Conservation (phyloP, 73 alveolate species). For the Paraurostyla sp. region DNA sequence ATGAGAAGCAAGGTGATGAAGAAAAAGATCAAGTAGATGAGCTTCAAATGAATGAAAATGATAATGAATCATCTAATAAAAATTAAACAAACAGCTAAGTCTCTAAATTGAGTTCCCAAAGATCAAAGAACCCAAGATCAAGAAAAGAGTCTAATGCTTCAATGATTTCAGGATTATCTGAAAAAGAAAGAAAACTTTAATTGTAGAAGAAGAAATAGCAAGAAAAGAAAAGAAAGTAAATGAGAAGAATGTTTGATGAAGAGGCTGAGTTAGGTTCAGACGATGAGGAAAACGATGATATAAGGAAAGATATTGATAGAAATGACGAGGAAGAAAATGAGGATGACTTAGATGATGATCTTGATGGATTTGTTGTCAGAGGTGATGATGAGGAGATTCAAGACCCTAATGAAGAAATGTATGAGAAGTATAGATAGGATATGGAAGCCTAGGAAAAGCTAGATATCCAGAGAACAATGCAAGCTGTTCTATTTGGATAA, state of each 20-base stretch:
- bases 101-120: not conserved
- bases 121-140: not conserved
- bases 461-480: not conserved
- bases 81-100: not conserved
- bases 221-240: not conserved
- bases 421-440: not conserved
- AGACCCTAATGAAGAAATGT: constrained; percentile 15
- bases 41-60: not conserved
- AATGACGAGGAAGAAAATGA: constrained; percentile 64
- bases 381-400: constrained; percentile 57
- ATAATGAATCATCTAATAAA: not conserved
- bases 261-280: constrained; percentile 77
- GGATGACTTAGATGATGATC: constrained; percentile 46
- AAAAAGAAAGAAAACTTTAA: not conserved
- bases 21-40: not conserved
- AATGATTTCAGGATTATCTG: not conserved
- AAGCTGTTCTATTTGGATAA: constrained; percentile 35
- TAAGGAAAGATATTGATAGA: constrained; percentile 41
- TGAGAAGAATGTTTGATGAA: constrained; percentile 40
- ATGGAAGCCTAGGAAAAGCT: not conserved
- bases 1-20: constrained; percentile 10
- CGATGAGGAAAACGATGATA: constrained; percentile 69
- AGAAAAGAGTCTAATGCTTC: not conserved
- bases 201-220: not conserved
- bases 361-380: constrained; percentile 52